phyloP scores from a whole-genome alignment of 2,329 filamentous ascomycete species.

The Amauroascus verrucosus region DNA sequence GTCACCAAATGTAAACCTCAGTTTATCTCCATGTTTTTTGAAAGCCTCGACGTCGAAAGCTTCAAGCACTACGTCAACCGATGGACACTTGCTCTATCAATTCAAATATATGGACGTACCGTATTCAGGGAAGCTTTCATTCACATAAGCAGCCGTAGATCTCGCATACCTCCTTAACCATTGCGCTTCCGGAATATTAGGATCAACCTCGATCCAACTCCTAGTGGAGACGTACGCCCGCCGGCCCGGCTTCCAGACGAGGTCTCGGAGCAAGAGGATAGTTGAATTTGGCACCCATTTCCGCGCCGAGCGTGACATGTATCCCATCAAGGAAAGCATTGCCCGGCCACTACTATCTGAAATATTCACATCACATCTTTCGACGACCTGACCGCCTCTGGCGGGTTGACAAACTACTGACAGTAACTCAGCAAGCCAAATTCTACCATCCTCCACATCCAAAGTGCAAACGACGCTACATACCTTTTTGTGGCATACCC shows the following conservation, averaged over 20 bases:
- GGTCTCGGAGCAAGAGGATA: slow-evolving; percentile 34
- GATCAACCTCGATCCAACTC: slow-evolving; percentile 41
- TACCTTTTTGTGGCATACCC: slow-evolving; percentile 39
- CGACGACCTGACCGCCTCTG: slow-evolving; percentile 27
- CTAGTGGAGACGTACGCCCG: slow-evolving; percentile 32
- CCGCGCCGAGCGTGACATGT: slow-evolving; percentile 28
- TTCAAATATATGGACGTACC: slow-evolving; percentile 17
- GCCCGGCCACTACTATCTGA: slow-evolving; percentile 43
- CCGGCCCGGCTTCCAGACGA: slow-evolving; percentile 29
- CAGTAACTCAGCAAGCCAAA: neutral
- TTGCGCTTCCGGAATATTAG: slow-evolving; percentile 36
- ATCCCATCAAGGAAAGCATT: slow-evolving; percentile 38
- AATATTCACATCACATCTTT: slow-evolving; percentile 37
- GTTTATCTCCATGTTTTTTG: slow-evolving; percentile 3
- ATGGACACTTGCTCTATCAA: neutral
- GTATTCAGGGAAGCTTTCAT: slow-evolving; percentile 34
- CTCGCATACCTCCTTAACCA: slow-evolving; percentile 38
- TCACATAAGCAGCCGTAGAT: slow-evolving; percentile 36
- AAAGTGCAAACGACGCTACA: neutral
- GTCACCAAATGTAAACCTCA: slow-evolving; percentile 16
- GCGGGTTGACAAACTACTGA: slow-evolving; percentile 37
- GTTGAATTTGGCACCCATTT: slow-evolving; percentile 33
- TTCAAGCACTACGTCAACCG: neutral
- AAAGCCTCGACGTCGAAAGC: slow-evolving; percentile 15
- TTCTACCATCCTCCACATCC: neutral